phyloP scores from a whole-genome alignment of 371 early-diverging fungal species.

The Batrachochytrium dendrobatidis region DNA sequence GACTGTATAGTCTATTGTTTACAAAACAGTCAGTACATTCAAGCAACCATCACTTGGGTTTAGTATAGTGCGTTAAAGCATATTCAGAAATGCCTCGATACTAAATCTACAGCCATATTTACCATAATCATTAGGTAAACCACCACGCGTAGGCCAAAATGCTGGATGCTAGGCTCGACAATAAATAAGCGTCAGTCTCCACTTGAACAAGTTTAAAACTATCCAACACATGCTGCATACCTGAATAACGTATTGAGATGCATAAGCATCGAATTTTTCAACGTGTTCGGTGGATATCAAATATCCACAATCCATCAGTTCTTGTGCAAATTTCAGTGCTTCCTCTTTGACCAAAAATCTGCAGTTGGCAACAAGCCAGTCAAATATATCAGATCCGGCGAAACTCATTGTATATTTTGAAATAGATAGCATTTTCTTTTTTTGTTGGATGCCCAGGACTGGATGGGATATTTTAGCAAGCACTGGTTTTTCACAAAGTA shows the following conservation, averaged over 20 bases:
- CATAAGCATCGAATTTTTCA: conserved; percentile 23
- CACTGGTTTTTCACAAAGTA: conserved; percentile 1
- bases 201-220: not conserved
- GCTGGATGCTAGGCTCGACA: conserved; percentile 3
- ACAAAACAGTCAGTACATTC: not conserved
- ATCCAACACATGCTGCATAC: not conserved
- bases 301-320: conserved; percentile 26
- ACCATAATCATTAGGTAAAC: not conserved
- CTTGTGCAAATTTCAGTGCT: conserved; percentile 17
- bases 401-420: not conserved
- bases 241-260: conserved; percentile 22
- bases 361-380: conserved; percentile 30
- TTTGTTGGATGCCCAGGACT: not conserved
- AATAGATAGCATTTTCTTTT: not conserved
- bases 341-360: conserved; percentile 25
- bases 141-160: not conserved
- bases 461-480: not conserved
- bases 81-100: not conserved
- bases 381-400: conserved; percentile 4
- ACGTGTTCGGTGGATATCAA: conserved; percentile 24
- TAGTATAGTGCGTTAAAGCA: not conserved
- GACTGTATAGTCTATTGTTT: conserved; percentile 20
- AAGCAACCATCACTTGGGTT: not conserved
- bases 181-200: conserved; percentile 11
- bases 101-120: not conserved